Base-by-base conservation (phyloP, 371 early-diverging fungal species). In the Basidiobolus meristosporus region DNA sequence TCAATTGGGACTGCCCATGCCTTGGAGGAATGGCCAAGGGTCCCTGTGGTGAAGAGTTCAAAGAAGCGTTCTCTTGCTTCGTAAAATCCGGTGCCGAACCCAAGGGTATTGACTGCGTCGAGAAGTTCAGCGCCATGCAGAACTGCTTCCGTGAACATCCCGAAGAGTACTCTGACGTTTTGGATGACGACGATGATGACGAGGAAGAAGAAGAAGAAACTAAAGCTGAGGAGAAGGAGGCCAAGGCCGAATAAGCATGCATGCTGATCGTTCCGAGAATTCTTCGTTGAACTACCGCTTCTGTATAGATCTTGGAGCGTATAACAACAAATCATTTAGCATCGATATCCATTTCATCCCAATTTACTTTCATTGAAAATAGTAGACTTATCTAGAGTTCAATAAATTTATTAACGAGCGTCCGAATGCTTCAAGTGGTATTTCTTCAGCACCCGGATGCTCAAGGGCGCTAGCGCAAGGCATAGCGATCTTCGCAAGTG, bases 1-100 rank as follows among this genome's bases (percentile, higher is more conserved):
- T 97, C 60, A 91, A 95, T 70, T 97, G 97, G 95, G 97, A 95
- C 62, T 90, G 90, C 52, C 95, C 95, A n/a, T 93, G 97, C 55
- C 56, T 97, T 11, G 91, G 82, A 7, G 82, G 81, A 35, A 93
- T 95, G 93, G 87, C 89, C 19, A 70, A 78, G n/a, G 84, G 83
- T 10, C 91, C 98, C 7, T 97, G 98, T 56, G 96, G 93, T 23
- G 88, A 90, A 42, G 61, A 76, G 42, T 97, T 97, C 70, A 92
- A 92, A 59, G 81, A 73, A 11, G 95, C 96, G 9, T 97, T 97
- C 51, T 84, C 90, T 18, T 97, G 98, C 58, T 97, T 95, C 66
- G 86, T 91, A 15, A 82, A 77, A 47, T 86, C 87, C 1, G 71
- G 61, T 31, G 80, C 48, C 1, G 60, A 60, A 42, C 86, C 85